Evolutionary conservation across 805 yeast species (phyloP), one percentile per base, ranked within the genome.

Genomic region (Metschnikowia colocasiae): DNA sequence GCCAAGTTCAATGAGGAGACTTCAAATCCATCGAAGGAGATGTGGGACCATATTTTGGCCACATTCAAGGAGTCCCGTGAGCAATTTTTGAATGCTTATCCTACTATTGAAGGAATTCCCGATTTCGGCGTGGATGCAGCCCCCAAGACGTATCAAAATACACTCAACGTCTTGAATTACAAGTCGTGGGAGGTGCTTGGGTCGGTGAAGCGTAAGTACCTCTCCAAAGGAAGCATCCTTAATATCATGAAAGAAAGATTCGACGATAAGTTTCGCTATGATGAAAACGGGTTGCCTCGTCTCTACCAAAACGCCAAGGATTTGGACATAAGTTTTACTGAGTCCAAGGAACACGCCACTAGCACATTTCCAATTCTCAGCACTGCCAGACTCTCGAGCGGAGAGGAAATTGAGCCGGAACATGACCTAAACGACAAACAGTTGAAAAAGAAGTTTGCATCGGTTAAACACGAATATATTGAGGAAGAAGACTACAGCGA

Each of bases 191-290:
- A 67, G 26, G 67, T 72, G 22, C 79, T 90, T 51, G 75, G 80
- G 49, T 75, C 72, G 8, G 71, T 79, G 22, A 72, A 85, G 38
- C 83, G 76, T 55, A 85, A 84, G 47, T 75, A 78, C 54, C 65
- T 87, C 41, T 76, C 80, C 25, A 85, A 80, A 49, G 96, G 87
- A 45, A 80, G 77, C 18, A 78, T 87, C 6, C 71, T 84, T 1
- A 70, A 74, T 45, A 74, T 88, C 22, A 65, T 92, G 60, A 82
- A 87, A 60, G 95, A 87, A 50, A 71, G 80, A 49, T 92, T 94
- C 68, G 97, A 92, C 57, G 87, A 82, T 48, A 71, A 67, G 36
- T 92, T 94, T 70, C 76, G 92, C 56, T 94, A 86, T 62, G 97
- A 90, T 62, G 82, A 78, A 30, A 77, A 83, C 50, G 95, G 91